Evolutionary conservation across 2,329 filamentous ascomycete species (phyloP), one percentile per base, ranked within the genome.

Genomic region (Aspergillus terreus): DNA sequence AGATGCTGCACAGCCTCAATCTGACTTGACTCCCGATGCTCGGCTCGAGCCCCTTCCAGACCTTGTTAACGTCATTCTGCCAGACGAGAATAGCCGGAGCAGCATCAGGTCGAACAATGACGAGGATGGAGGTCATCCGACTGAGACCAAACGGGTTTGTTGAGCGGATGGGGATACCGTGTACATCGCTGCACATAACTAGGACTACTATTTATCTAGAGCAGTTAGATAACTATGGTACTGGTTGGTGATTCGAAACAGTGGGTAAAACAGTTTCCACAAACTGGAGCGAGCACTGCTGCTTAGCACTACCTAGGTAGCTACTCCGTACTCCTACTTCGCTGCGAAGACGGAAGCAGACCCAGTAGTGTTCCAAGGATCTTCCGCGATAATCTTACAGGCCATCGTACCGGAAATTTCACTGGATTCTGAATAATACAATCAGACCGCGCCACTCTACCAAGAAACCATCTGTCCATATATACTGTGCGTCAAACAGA

Each of bases 1-100:
- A 51, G 56, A 52, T 44, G 44, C 17, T 61, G 64, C 64, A 67
- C 64, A 67, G 64, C 64, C 64, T 67, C 64, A 64, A 45, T 58
- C 50, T 48, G 54, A 55, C 56, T 57, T 58, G 50, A 42, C 40
- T 35, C 27, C 50, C 30, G n/a, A 23, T 14, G 10, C 41, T 15
- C 42, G 32, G 35, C 23, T 52, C 33, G 33, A 4, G 17, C 36
- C 17, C 43, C 25, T 46, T 30, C 43, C n/a, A 14, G 15, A n/a
- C 42, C 19, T 44, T 27, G 27, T 40, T 50, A 55, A 59, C 54
- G 55, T 61, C 57, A 62, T 49, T 46, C 27, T 47, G 27, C 42
- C 23, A 53, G 47, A 44, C 47, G 40, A 47, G 11, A 45, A 36
- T 23, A 35, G 47, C 35, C 25, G 51, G 46, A 43, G 46, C 53